phyloP scores from a whole-genome alignment of 1,139 yeast species.

The Ogataea hybrid region DNA sequence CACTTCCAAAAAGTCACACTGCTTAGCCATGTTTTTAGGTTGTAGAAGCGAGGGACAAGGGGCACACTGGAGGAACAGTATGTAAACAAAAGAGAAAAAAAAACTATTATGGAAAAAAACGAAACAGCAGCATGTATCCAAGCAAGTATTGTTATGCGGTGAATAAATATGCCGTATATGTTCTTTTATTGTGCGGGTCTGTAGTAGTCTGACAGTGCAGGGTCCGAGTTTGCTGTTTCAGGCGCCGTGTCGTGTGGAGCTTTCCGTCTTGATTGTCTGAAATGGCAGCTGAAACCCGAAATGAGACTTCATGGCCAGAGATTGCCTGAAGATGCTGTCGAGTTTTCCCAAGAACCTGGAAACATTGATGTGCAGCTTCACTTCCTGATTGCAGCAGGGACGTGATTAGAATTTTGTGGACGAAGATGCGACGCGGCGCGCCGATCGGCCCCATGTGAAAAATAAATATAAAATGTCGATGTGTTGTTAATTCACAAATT shows the following conservation, averaged over 20 bases:
- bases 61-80: not conserved
- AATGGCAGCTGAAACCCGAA: not conserved
- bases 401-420: not conserved
- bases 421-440: not conserved
- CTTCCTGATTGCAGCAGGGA: not conserved
- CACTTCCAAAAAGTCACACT: slow-evolving; percentile 19
- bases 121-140: not conserved
- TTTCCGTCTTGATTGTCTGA: not conserved
- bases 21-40: slow-evolving; percentile 9
- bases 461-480: not conserved
- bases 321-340: too few species aligned
- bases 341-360: too few species aligned
- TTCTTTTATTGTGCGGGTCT: not conserved
- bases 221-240: slow-evolving; percentile 1
- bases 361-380: not conserved
- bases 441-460: slow-evolving; percentile 1
- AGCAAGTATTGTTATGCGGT: slow-evolving; percentile 4
- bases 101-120: slow-evolving; percentile 6
- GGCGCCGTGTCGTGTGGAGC: not conserved
- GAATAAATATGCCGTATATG: slow-evolving; percentile 1
- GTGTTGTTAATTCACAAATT: slow-evolving; percentile 8
- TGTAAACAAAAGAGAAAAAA: slow-evolving; percentile 5
- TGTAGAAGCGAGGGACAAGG: slow-evolving; percentile 3
- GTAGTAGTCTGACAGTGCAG: not conserved
- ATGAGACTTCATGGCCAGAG: too few species aligned